phyloP scores from a whole-genome alignment of 768 basidiomycete species.

The Serendipita sp. region DNA sequence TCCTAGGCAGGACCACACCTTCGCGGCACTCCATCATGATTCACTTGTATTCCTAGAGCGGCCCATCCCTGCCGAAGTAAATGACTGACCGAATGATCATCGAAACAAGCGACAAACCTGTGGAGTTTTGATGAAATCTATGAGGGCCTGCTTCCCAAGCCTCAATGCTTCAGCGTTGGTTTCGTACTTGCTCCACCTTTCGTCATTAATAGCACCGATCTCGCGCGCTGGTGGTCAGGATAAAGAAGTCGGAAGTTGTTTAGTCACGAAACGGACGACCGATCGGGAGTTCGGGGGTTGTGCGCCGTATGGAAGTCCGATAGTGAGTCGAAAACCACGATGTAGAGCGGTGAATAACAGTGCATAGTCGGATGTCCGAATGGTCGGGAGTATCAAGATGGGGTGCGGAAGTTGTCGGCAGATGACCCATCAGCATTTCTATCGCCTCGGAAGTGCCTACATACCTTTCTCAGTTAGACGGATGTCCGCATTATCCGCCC shows the following conservation, averaged over 20 bases:
- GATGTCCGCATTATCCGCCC: constrained; percentile 79
- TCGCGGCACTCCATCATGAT: constrained; percentile 27
- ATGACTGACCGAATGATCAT: background rate
- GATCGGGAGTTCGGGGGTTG: too few relatives aligned
- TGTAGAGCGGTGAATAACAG: too few relatives aligned
- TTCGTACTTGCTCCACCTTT: constrained; percentile 28
- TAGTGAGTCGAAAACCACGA: too few relatives aligned
- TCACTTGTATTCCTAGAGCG: constrained; percentile 25
- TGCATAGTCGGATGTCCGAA: too few relatives aligned
- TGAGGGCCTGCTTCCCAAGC: constrained; percentile 22
- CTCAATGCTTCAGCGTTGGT: constrained; percentile 22
- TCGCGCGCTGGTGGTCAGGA: constrained; percentile 19
- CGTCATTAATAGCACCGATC: constrained; percentile 27
- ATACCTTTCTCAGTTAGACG: constrained; percentile 63
- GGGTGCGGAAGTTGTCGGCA: background rate
- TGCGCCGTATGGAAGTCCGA: too few relatives aligned
- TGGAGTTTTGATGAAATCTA: constrained; percentile 24
- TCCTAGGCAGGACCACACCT: constrained; percentile 21
- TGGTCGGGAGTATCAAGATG: background rate
- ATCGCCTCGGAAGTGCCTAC: constrained; percentile 7
- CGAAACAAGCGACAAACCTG: constrained; percentile 20
- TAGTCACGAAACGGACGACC: too few relatives aligned
- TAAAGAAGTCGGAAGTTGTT: background rate
- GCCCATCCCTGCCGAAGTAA: constrained; percentile 25
- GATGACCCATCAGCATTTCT: background rate